A percentile compares a stretch with the other conserved stretches of the same genome.
Evolutionary conservation across 2,329 filamentous ascomycete species (phyloP).

Genomic region (Diaporthe vaccinii): DNA sequence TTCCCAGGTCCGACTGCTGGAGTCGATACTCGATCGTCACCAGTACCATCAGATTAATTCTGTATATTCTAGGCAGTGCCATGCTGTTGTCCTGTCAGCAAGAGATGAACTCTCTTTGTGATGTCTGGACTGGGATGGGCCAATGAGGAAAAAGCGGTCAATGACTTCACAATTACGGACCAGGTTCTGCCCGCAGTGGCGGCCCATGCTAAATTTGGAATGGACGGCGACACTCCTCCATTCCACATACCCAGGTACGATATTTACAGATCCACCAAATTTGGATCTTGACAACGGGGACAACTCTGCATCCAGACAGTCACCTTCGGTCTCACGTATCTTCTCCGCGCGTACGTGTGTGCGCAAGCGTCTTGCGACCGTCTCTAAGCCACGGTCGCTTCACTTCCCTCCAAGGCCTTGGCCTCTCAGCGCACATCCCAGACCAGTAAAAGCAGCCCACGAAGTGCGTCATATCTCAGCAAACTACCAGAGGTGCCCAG

Average conservation of each 20-base stretch:
- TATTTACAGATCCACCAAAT: too few relatives aligned
- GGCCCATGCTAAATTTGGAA: neutral
- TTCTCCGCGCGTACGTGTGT: too few relatives aligned
- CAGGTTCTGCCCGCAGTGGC: neutral
- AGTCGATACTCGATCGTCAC: neutral
- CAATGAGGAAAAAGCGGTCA: conserved; percentile 16
- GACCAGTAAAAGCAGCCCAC: neutral
- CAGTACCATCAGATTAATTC: neutral
- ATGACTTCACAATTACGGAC: conserved; percentile 22
- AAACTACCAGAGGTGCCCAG: neutral
- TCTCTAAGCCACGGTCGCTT: neutral
- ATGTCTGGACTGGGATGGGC: conserved; percentile 1
- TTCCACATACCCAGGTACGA: neutral
- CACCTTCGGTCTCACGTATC: too few relatives aligned
- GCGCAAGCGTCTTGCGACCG: neutral
- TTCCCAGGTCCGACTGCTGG: too few relatives aligned
- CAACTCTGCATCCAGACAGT: too few relatives aligned
- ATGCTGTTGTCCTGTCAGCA: neutral
- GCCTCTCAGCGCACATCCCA: neutral
- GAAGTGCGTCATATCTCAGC: neutral
- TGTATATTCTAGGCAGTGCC: neutral
- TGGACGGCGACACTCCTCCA: neutral
- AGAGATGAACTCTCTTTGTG: neutral
- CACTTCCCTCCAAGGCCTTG: neutral
- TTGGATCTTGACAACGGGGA: neutral